phyloP scores from a whole-genome alignment of 345 rosid species.

The Gossypioides kirkii region DNA sequence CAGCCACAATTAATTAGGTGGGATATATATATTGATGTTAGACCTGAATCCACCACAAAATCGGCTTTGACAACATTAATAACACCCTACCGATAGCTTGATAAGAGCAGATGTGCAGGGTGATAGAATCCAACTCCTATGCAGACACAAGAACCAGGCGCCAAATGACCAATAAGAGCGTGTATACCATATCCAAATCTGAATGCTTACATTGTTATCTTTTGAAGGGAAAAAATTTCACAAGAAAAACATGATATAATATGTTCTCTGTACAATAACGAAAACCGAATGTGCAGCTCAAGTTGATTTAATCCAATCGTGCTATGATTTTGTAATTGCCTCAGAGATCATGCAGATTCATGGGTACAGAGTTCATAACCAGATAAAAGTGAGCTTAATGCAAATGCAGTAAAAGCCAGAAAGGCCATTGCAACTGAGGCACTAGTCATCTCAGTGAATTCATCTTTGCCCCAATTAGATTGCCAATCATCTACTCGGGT shows the following conservation, averaged over 20 bases:
- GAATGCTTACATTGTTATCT: constrained; percentile 3
- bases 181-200: background rate
- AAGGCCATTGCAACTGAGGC: constrained; percentile 81
- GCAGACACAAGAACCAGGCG: too few relatives aligned
- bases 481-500: constrained; percentile 95
- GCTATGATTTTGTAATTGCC: background rate
- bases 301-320: background rate
- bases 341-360: constrained; percentile 27
- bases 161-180: background rate
- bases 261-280: constrained; percentile 6
- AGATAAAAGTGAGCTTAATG: constrained; percentile 74
- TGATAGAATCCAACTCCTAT: background rate
- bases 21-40: background rate
- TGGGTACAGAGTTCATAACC: constrained; percentile 55
- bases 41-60: background rate
- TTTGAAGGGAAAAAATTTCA: background rate
- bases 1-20: too few relatives aligned
- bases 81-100: background rate
- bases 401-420: constrained; percentile 70
- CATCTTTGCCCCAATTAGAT: constrained; percentile 95
- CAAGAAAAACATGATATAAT: background rate
- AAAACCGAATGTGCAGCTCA: background rate
- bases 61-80: background rate
- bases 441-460: constrained; percentile 87
- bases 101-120: background rate